Evolutionary conservation across 2,329 filamentous ascomycete genomes (phyloP).

Genomic region (Chalara sp.): DNA sequence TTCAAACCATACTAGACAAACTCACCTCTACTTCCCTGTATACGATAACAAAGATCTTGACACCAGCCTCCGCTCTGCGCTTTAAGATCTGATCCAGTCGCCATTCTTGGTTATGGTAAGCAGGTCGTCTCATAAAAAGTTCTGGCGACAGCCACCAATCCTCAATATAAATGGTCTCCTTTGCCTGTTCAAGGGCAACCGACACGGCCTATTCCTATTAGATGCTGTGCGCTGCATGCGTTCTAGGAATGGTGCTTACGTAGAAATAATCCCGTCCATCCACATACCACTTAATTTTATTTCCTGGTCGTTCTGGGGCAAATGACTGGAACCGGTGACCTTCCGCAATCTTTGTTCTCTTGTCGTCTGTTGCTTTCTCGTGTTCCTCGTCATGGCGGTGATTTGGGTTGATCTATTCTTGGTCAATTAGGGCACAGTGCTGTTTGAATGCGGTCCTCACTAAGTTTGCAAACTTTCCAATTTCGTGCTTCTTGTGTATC

Average conservation of each 20-base stretch:
- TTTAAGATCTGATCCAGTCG: conserved; percentile 83
- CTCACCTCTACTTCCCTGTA: conserved; percentile 63
- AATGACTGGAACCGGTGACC: conserved; percentile 83
- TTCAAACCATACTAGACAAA: not conserved
- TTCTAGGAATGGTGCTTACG: conserved; percentile 32
- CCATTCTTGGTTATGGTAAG: conserved; percentile 77
- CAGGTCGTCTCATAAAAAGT: conserved; percentile 77
- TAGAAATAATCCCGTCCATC: conserved; percentile 94
- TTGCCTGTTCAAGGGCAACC: conserved; percentile 78
- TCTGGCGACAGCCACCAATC: conserved; percentile 97
- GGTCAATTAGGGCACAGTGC: not conserved
- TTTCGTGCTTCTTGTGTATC: conserved; percentile 53
- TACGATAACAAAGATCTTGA: conserved; percentile 89
- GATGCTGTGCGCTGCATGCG: not conserved
- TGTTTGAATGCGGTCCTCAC: conserved; percentile 31
- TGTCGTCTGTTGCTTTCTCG: conserved; percentile 75
- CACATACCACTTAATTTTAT: conserved; percentile 94
- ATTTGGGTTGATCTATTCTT: conserved; percentile 61
- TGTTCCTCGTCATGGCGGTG: conserved; percentile 94
- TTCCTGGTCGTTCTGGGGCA: conserved; percentile 79
- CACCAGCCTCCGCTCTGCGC: conserved; percentile 80
- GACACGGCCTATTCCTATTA: conserved; percentile 57
- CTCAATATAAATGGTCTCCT: conserved; percentile 89
- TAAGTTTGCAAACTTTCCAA: conserved; percentile 57
- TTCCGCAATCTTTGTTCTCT: conserved; percentile 65